phyloP scores from a whole-genome alignment of 306 rosid genomes.

The Cotoneaster glaucophyllus region DNA sequence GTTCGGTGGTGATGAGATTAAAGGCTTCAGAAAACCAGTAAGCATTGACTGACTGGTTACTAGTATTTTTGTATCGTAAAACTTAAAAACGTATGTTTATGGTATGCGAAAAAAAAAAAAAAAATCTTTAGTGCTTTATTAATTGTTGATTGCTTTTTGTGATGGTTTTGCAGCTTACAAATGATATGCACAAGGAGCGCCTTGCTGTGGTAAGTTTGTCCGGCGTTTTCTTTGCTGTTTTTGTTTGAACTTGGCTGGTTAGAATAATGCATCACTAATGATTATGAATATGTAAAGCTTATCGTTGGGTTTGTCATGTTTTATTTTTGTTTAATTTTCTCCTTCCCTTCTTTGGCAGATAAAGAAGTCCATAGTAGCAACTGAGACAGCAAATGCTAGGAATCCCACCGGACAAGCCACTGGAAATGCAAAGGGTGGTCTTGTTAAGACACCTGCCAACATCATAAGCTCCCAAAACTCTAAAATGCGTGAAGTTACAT shows the following conservation, averaged over 20 bases:
- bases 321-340: not conserved
- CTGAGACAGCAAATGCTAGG: conserved; percentile 53
- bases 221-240: not conserved
- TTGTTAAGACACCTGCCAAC: conserved; percentile 57
- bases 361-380: conserved; percentile 64
- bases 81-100: not conserved
- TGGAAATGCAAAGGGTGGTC: conserved; percentile 63
- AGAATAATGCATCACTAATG: not conserved
- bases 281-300: not conserved
- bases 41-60: conserved; percentile 13
- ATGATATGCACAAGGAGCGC: conserved; percentile 90
- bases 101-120: not conserved
- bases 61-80: not conserved
- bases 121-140: not conserved
- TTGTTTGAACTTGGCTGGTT: not conserved
- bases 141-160: conserved; percentile 3
- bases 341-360: conserved; percentile 44
- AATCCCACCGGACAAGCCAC: conserved; percentile 70
- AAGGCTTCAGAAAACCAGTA: conserved; percentile 72
- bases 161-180: conserved; percentile 46
- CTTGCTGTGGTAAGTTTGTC: conserved; percentile 65
- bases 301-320: not conserved
- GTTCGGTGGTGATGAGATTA: conserved; percentile 88
- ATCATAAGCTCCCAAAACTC: conserved; percentile 46
- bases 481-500: conserved; percentile 34